phyloP scores from a whole-genome alignment of 352 stramenopile species.

The Phytophthora megakarya region DNA sequence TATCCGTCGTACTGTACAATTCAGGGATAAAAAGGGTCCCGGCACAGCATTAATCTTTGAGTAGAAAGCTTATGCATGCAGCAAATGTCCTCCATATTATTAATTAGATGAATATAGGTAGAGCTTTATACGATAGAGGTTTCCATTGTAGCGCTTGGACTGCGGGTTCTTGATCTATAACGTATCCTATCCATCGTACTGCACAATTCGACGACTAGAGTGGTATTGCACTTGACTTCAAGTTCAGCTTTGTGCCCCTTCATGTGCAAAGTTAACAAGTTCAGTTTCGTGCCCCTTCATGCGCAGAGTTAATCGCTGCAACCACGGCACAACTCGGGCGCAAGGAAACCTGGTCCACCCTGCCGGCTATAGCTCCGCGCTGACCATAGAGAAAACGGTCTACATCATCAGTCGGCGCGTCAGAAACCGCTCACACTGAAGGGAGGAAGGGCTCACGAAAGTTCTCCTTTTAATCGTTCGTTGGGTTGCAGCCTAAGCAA shows the following conservation, averaged over 20 bases:
- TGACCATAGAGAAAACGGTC: conserved; percentile 24
- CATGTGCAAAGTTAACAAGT: conserved; percentile 35
- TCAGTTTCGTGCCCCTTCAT: conserved; percentile 41
- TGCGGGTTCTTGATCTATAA: background rate
- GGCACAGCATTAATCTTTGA: background rate
- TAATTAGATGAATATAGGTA: too few species aligned
- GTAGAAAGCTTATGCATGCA: too few species aligned
- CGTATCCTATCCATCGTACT: background rate
- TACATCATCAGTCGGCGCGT: conserved; percentile 17
- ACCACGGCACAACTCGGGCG: background rate
- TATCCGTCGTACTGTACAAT: conserved; percentile 25
- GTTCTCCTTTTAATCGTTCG: too few species aligned
- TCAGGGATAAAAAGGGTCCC: background rate
- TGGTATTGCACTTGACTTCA: conserved; percentile 32
- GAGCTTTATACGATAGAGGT: too few species aligned
- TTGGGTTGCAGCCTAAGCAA: background rate
- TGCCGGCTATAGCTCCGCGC: conserved; percentile 13
- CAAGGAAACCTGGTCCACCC: conserved; percentile 24
- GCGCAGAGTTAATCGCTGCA: conserved; percentile 20
- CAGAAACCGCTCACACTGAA: conserved; percentile 35
- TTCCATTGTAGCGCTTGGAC: too few species aligned
- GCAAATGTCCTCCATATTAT: too few species aligned
- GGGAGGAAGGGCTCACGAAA: conserved; percentile 6
- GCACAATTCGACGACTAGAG: conserved; percentile 34
- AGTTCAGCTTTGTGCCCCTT: conserved; percentile 45